These are phyloP conservation scores for Tylopilus subfusipes DNA, from an alignment of 768 basidiomycete genomes.

Conservation along the genomic window DNA sequence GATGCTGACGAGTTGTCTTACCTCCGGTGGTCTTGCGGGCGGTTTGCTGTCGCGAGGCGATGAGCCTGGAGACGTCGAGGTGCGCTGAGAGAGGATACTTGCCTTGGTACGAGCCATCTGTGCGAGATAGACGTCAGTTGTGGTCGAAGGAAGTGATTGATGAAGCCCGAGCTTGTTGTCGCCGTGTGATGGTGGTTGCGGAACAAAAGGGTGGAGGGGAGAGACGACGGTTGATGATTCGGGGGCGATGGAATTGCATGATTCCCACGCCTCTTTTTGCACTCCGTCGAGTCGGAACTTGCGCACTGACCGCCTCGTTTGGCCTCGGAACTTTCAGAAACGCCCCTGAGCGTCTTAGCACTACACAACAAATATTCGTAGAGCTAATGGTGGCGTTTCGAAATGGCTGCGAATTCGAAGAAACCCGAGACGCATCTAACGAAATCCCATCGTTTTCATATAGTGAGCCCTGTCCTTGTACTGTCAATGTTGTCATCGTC, in stretches of 20 bases:
- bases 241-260: conserved; percentile 15
- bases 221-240: conserved; percentile 20
- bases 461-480: not conserved
- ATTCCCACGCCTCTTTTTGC: conserved; percentile 33
- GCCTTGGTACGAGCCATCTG: conserved; percentile 91
- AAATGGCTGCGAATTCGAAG: not conserved
- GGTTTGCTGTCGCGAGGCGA: conserved; percentile 67
- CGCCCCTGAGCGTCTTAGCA: not conserved
- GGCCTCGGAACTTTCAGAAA: conserved; percentile 18
- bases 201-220: conserved; percentile 17
- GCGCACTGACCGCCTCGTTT: conserved; percentile 31
- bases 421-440: not conserved
- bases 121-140: conserved; percentile 3
- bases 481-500: not conserved
- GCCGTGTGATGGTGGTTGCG: conserved; percentile 30
- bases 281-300: conserved; percentile 22
- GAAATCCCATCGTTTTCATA: not conserved
- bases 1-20: conserved; percentile 34
- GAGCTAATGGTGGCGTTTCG: not conserved
- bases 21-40: conserved; percentile 99
- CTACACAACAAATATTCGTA: not conserved
- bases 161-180: conserved; percentile 1
- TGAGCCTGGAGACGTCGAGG: conserved; percentile 2
- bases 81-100: conserved; percentile 2
- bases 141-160: conserved; percentile 6